These are phyloP conservation scores for Solanum chiquidenum DNA, from an alignment of 257 asterid species.

Conservation along the genomic window DNA sequence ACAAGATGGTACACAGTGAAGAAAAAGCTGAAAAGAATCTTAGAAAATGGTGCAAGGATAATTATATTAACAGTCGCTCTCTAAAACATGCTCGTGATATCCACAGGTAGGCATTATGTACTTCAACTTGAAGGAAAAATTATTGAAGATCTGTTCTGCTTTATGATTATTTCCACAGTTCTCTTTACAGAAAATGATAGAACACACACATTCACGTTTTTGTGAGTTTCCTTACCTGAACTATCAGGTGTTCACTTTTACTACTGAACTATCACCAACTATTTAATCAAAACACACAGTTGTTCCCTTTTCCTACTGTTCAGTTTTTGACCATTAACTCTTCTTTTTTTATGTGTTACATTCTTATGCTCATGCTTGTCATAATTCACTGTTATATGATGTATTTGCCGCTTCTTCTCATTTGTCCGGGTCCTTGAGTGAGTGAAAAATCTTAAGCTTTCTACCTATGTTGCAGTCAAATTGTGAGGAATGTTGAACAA, in stretches of 20 bases:
- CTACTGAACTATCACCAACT: neutral
- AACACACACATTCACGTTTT: neutral
- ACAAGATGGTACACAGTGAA: conserved; percentile 25
- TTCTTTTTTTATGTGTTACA: neutral
- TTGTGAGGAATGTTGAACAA: conserved; percentile 61
- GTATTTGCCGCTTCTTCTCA: neutral
- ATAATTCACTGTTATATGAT: neutral
- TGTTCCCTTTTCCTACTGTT: neutral
- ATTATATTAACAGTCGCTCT: conserved; percentile 82
- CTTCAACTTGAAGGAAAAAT: neutral
- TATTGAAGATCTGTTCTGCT: neutral
- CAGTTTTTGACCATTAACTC: neutral
- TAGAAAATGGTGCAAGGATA: conserved; percentile 92
- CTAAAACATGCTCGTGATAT: conserved; percentile 84
- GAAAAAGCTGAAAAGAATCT: conserved; percentile 78
- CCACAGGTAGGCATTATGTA: conserved; percentile 51
- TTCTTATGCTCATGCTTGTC: neutral
- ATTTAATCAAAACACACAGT: neutral
- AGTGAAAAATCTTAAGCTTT: neutral
- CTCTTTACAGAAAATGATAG: neutral
- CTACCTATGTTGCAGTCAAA: conserved; percentile 51
- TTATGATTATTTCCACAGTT: neutral
- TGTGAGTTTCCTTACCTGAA: neutral
- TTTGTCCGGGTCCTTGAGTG: neutral
- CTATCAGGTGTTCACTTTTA: neutral